Conservation (phyloP, 768 basidiomycete species). For the Termitomyces sp. region DNA sequence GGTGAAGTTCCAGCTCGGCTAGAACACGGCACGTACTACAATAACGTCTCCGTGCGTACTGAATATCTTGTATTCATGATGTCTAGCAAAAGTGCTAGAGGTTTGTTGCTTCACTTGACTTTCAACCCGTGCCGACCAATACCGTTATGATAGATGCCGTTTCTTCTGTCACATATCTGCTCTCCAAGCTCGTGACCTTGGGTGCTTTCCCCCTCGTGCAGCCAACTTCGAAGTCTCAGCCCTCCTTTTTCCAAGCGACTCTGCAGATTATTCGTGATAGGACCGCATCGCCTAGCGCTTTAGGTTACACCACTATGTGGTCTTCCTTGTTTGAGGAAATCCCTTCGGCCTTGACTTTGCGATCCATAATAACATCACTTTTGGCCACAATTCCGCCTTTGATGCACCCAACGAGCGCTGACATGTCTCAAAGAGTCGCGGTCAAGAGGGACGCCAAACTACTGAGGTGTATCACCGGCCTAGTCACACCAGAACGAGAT, state of each 20-base stretch:
- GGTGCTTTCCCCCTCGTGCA: conserved; percentile 55
- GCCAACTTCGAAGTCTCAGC: conserved; percentile 49
- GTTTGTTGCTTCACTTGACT: conserved; percentile 25
- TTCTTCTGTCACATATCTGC: conserved; percentile 43
- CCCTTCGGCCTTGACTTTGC: conserved; percentile 46
- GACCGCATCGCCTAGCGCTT: conserved; percentile 19
- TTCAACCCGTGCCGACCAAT: neutral
- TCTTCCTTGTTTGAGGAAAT: conserved; percentile 35
- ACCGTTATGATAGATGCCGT: conserved; percentile 25
- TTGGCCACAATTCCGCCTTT: conserved; percentile 40
- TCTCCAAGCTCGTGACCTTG: conserved; percentile 62
- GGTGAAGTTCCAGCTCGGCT: conserved; percentile 41
- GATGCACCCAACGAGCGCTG: conserved; percentile 21
- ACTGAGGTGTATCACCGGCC: conserved; percentile 49
- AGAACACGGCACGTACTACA: conserved; percentile 52
- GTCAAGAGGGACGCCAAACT: conserved; percentile 52
- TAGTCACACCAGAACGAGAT: conserved; percentile 29
- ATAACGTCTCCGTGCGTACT: conserved; percentile 42
- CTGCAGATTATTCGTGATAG: conserved; percentile 43
- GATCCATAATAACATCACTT: conserved; percentile 54
- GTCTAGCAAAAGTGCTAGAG: conserved; percentile 29
- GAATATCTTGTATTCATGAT: conserved; percentile 47
- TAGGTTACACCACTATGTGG: conserved; percentile 48
- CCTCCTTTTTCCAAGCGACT: conserved; percentile 61
- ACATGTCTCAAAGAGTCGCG: conserved; percentile 28